These are phyloP conservation scores for Plasmodium vivax DNA, from an alignment of 169 alveolate species.

Conservation along the genomic window DNA sequence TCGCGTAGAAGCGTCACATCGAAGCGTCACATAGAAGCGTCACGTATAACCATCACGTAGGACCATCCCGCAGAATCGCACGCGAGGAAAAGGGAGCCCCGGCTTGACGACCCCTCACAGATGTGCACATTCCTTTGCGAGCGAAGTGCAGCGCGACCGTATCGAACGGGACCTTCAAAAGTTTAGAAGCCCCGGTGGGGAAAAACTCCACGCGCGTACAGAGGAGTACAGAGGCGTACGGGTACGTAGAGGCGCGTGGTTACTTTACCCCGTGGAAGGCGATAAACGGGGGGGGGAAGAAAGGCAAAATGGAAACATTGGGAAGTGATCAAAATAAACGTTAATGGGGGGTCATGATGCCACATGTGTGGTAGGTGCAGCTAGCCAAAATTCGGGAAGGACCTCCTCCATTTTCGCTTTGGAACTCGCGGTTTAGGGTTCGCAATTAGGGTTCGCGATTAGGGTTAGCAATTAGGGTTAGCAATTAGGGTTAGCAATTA, in stretches of 20 bases:
- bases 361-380: background rate
- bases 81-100: background rate
- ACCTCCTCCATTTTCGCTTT: background rate
- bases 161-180: background rate
- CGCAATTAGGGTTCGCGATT: no score
- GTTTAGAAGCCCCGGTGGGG: background rate
- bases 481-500: background rate
- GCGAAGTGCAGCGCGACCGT: background rate
- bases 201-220: background rate
- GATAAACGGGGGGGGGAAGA: background rate
- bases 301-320: background rate
- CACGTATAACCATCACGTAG: no score
- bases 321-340: background rate
- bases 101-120: background rate
- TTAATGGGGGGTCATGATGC: background rate
- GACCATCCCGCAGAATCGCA: no score
- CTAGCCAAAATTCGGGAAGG: background rate
- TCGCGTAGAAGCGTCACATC: no score
- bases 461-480: no score
- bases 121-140: background rate
- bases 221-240: background rate
- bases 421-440: background rate
- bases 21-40: no score
- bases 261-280: background rate
- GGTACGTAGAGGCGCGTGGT: background rate